Conservation (phyloP, 2,329 filamentous ascomycete species). For the Pseudocercospora vitis region DNA sequence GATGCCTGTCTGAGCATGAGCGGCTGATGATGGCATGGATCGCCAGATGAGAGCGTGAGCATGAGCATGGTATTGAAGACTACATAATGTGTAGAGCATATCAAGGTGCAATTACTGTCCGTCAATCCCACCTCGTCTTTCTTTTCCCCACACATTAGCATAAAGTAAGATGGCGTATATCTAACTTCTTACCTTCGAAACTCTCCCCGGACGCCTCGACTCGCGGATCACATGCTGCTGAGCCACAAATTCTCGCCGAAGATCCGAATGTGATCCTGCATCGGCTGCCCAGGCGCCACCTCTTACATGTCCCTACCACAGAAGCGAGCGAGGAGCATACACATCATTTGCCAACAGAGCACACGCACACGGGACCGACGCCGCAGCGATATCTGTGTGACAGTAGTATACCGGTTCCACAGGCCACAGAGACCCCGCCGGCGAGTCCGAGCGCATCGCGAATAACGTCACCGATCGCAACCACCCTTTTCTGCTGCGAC, state of each 20-base stretch:
- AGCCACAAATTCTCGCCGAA: neutral
- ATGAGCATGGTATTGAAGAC: neutral
- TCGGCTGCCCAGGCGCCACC: neutral
- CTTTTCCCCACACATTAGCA: no score
- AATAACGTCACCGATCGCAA: slow-evolving; percentile 3
- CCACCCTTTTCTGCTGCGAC: neutral
- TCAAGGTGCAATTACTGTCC: no score
- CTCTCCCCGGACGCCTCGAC: neutral
- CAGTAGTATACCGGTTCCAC: neutral
- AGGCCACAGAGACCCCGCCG: neutral
- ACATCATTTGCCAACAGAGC: neutral
- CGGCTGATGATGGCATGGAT: slow-evolving; percentile 20
- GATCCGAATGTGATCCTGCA: neutral
- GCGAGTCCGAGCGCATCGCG: neutral
- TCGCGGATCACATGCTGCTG: neutral
- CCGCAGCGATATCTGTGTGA: no score
- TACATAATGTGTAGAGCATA: slow-evolving; percentile 7
- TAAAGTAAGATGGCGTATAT: no score
- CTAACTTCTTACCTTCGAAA: neutral
- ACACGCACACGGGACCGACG: neutral
- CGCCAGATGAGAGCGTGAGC: neutral
- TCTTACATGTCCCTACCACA: neutral
- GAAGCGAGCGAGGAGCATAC: neutral
- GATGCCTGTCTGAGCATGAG: slow-evolving; percentile 51
- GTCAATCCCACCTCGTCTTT: no score